Evolutionary conservation across 2,329 filamentous ascomycete species (phyloP).

Genomic region (Passalora sequoiae): DNA sequence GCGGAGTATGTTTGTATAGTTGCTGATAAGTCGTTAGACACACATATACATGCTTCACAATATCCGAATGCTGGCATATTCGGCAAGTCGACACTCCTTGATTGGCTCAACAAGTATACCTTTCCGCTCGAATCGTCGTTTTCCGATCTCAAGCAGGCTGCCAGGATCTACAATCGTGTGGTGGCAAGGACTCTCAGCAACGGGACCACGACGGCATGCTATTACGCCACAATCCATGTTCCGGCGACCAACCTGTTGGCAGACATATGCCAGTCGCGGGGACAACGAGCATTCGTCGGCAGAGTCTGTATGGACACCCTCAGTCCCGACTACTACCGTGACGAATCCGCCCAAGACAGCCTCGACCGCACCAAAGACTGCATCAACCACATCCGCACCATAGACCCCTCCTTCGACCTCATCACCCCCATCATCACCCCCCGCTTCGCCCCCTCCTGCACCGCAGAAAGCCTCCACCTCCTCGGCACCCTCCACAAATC

Average conservation of each 20-base stretch:
- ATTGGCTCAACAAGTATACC: slow-evolving; percentile 92
- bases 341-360: slow-evolving; percentile 62
- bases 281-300: slow-evolving; percentile 86
- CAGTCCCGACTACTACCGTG: slow-evolving; percentile 73
- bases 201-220: slow-evolving; percentile 90
- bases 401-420: slow-evolving; percentile 62
- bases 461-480: slow-evolving; percentile 50
- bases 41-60: slow-evolving; percentile 90
- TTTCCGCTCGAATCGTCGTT: slow-evolving; percentile 87
- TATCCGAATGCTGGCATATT: slow-evolving; percentile 94
- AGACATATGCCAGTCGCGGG: slow-evolving; percentile 69
- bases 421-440: slow-evolving; percentile 76
- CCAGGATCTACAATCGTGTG: slow-evolving; percentile 68
- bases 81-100: slow-evolving; percentile 83
- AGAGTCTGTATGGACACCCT: slow-evolving; percentile 87
- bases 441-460: slow-evolving; percentile 56
- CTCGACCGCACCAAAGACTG: slow-evolving; percentile 37
- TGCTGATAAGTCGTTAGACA: slow-evolving; percentile 51
- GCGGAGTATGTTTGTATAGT: not conserved
- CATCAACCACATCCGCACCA: slow-evolving; percentile 54
- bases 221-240: slow-evolving; percentile 87
- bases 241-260: slow-evolving; percentile 86
- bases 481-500: slow-evolving; percentile 62
- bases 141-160: slow-evolving; percentile 56
- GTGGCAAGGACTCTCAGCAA: slow-evolving; percentile 76